Evolutionary conservation across 345 rosid genomes (phyloP), one percentile per base, ranked within the genome.

Genomic region (Lepidium africanum): DNA sequence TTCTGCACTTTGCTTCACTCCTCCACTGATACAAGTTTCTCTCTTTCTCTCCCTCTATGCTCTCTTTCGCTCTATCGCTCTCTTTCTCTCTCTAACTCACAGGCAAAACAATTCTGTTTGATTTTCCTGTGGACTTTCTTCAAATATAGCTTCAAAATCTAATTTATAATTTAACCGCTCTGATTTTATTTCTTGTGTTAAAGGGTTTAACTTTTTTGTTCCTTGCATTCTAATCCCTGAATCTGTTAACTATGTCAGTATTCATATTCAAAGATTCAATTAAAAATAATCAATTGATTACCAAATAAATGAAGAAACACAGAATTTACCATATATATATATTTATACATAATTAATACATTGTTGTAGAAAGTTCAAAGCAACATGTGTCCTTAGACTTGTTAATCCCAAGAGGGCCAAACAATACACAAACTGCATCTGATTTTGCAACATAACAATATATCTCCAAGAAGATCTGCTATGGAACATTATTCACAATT

Each of bases 101-200:
- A 33, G 62, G 53, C 66, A 51, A 58, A 67, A 67, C 72, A 51
- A 59, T 36, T 52, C 52, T 73, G 38, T 59, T 52, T 73, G 60
- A 49, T 56, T 56, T 57, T 41, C 23, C 46, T 49, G 60, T 57
- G 50, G 65, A 58, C 33, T 55, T 63, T 69, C 12, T 65, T 10
- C 19, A 35, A 19, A 53, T 62, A 52, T 51, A 68, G 19, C 72
- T 66, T 73, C 67, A 66, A 5, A 65, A 41, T 51, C 62, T 51
- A 40, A 23, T 59, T 66, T 59, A 66, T 59, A 59, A 25, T 67
- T 59, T 21, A 53, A 52, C 72, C 57, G 77, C 63, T 73, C 63
- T 3, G 10, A n/a, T 43, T 51, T 59, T 58, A 30, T 67, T 52
- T 42, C 56, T 74, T 52, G 68, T 59, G 63, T 59, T 11, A 43